Base-by-base conservation (phyloP, 257 asterid species). In the Nicotiana paniculata region DNA sequence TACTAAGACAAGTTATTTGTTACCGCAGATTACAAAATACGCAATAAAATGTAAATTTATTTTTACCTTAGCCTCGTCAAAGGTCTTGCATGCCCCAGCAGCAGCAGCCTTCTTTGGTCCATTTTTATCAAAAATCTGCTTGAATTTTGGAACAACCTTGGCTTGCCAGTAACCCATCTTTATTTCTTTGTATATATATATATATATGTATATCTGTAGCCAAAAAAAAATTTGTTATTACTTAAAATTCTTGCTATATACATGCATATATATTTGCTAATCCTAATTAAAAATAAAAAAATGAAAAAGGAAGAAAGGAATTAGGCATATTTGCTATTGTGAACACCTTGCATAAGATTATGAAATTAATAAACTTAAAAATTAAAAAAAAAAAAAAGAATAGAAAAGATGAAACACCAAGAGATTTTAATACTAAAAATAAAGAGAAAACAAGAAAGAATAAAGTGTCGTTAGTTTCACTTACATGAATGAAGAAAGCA, bases 101-200 rank as follows among this genome's bases (percentile, higher is more conserved):
- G 93, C 97, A 10, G 92, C 90, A 6, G 88, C 68, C 87, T 92
- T 93, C 82, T 92, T 91, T 0, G 91, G 83, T 65, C 83, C 82
- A 70, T 55, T 84, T 79, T 92, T 94, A 46, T 92, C 98, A 51
- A 94, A 94, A n/a, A 89, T 93, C 83, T 93, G 92, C 92, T 92
- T 94, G 88, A 94, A 86, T 83, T 90, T 91, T 15, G 97, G 98
- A 82, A 93, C 90, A 85, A 94, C 93, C 83, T 94, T 94, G 15
- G 94, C 90, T 83, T 93, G 91, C 98, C 98, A 94, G 88, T 90
- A 90, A 57, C 89, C 90, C 90, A 82, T 93, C 94, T 86, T 90
- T 86, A 51, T 81, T 43, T 15, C 18, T 6, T 87, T 84, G 51
- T 26, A 75, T 26, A 75, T 24, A 15, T 75, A 75, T 75, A 21